Evolutionary conservation across 1,139 yeast genomes (phyloP).

Genomic region (Keqinozyma sinolaborantium): DNA sequence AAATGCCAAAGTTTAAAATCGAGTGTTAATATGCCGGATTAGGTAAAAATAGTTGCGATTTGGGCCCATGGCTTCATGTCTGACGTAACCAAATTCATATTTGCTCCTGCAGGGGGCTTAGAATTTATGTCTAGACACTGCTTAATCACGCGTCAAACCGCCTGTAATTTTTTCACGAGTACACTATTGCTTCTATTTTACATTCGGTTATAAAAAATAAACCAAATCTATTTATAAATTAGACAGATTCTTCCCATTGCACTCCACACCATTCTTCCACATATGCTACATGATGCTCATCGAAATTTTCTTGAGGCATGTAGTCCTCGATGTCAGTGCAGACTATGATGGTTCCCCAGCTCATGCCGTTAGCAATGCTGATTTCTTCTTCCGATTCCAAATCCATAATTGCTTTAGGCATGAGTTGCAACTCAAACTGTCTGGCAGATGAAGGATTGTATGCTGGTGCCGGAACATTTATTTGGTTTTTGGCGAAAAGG

Average conservation of each 20-base stretch:
- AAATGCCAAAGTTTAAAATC: no score
- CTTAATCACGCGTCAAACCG: no score
- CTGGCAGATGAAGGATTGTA: constrained; percentile 62
- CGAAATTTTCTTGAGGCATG: constrained; percentile 53
- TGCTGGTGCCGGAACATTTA: constrained; percentile 47
- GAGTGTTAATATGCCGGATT: no score
- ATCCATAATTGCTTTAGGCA: constrained; percentile 90
- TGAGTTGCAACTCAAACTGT: constrained; percentile 79
- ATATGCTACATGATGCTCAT: constrained; percentile 69
- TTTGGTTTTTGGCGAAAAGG: constrained; percentile 28
- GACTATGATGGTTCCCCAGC: constrained; percentile 93
- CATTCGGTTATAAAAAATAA: no score
- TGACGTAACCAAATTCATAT: no score
- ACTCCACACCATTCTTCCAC: constrained; percentile 91
- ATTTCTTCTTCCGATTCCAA: constrained; percentile 48
- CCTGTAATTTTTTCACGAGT: no score
- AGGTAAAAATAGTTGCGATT: no score
- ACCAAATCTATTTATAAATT: no score
- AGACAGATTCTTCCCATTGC: constrained; percentile 80
- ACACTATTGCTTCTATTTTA: no score
- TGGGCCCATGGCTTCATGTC: no score
- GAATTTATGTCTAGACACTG: no score
- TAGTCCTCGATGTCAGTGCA: constrained; percentile 77
- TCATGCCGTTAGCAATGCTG: constrained; percentile 69
- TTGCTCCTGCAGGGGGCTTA: no score